A percentile compares a stretch with the other conserved stretches of the same genome.
These are phyloP conservation scores for Melampsora americana DNA, from an alignment of 1,284 basidiomycete genomes.

Conservation along the genomic window DNA sequence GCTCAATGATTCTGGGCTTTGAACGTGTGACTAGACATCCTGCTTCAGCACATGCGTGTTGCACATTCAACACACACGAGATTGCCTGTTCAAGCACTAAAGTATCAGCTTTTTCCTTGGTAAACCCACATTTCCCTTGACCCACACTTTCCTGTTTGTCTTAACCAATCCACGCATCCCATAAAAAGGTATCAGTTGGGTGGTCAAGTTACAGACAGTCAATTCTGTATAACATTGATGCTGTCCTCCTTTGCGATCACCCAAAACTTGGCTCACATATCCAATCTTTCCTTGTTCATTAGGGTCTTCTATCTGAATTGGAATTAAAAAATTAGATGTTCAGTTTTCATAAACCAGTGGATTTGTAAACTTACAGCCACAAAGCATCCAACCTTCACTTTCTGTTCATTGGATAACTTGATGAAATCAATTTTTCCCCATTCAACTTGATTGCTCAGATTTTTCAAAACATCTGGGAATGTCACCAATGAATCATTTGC, in stretches of 20 bases:
- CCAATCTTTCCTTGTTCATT: neutral
- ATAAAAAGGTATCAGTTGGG: neutral
- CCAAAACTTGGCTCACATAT: neutral
- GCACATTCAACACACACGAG: neutral
- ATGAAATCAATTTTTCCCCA: too few species aligned
- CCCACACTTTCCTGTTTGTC: neutral
- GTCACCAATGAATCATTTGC: too few species aligned
- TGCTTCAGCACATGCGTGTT: neutral
- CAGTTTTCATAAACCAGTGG: too few species aligned
- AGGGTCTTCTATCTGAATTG: neutral
- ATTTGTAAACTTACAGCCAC: too few species aligned
- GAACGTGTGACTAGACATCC: neutral
- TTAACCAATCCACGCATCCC: neutral
- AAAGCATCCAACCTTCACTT: too few species aligned
- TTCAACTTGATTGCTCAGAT: too few species aligned
- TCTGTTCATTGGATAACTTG: too few species aligned
- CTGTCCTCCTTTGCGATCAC: neutral
- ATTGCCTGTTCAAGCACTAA: neutral
- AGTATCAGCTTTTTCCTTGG: neutral
- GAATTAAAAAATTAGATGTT: neutral
- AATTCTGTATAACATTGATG: neutral
- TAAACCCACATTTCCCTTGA: neutral
- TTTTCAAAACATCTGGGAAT: too few species aligned
- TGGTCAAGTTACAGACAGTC: slow-evolving; percentile 1
- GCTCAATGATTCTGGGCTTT: slow-evolving; percentile 3